Percentiles rank a stretch among this genome's conserved stretches.
Conservation (phyloP, 2,329 filamentous ascomycete species). For the Trichophyton equinum region DNA sequence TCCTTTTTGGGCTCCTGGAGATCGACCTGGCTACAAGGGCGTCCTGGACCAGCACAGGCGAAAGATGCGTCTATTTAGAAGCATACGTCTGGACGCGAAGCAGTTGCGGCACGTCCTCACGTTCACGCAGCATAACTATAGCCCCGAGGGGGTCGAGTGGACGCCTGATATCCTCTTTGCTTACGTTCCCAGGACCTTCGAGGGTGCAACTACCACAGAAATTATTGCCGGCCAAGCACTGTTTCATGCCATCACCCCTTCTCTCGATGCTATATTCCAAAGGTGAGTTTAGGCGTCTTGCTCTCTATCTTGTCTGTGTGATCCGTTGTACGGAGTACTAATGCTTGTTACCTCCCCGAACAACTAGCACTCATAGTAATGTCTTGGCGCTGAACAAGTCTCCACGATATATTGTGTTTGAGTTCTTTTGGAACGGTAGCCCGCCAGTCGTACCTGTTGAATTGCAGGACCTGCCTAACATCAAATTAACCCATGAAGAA, state of each 20-base stretch:
- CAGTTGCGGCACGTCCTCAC: not conserved
- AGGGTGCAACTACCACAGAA: not conserved
- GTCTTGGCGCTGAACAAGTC: not conserved
- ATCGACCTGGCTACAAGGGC: not conserved
- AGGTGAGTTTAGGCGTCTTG: not conserved
- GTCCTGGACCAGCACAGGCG: not conserved
- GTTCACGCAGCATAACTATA: not conserved
- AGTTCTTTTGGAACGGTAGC: not conserved
- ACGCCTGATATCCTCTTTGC: not conserved
- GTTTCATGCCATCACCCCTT: not conserved
- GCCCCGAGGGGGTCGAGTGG: not conserved
- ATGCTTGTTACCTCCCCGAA: not conserved
- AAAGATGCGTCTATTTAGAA: not conserved
- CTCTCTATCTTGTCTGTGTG: no score
- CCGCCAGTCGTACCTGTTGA: not conserved
- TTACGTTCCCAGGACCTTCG: not conserved
- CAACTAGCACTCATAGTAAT: not conserved
- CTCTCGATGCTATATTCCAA: not conserved
- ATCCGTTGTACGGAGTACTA: not conserved
- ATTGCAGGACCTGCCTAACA: not conserved
- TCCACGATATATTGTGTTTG: not conserved
- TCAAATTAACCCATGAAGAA: not conserved
- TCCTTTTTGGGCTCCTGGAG: constrained; percentile 5
- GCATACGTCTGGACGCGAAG: not conserved
- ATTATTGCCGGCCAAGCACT: not conserved